Conservation (phyloP, 306 rosid genomes). For the Pyrus bretschneideri region DNA sequence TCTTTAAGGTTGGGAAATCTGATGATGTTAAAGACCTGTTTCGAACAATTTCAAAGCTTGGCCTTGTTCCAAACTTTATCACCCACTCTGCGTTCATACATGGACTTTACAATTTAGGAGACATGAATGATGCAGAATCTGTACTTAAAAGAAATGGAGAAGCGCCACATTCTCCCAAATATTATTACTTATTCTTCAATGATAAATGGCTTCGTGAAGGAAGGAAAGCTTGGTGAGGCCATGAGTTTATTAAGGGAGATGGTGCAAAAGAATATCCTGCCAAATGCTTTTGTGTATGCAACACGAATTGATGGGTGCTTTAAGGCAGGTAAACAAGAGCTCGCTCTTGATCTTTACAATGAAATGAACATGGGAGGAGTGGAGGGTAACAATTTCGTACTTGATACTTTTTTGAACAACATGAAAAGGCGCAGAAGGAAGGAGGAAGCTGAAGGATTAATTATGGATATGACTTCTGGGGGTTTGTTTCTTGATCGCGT, state of each 20-base stretch:
- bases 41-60: conserved; percentile 39
- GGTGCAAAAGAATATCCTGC: conserved; percentile 45
- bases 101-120: conserved; percentile 72
- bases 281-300: conserved; percentile 63
- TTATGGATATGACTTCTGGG: conserved; percentile 51
- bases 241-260: conserved; percentile 48
- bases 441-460: conserved; percentile 53
- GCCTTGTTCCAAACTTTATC: conserved; percentile 58
- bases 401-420: conserved; percentile 71
- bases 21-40: conserved; percentile 58
- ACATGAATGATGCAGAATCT: conserved; percentile 50
- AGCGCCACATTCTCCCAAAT: conserved; percentile 52
- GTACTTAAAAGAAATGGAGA: conserved; percentile 53
- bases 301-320: conserved; percentile 55
- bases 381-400: conserved; percentile 49
- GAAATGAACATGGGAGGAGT: conserved; percentile 65
- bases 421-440: conserved; percentile 62
- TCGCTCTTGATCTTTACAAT: conserved; percentile 52
- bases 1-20: conserved; percentile 57
- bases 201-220: conserved; percentile 67
- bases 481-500: conserved; percentile 61
- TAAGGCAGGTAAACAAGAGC: conserved; percentile 55
- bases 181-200: conserved; percentile 65
- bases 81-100: conserved; percentile 62
- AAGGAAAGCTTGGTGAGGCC: conserved; percentile 70